Evolutionary conservation across 768 basidiomycete species (phyloP).

Genomic region (Tylopilus felleus): DNA sequence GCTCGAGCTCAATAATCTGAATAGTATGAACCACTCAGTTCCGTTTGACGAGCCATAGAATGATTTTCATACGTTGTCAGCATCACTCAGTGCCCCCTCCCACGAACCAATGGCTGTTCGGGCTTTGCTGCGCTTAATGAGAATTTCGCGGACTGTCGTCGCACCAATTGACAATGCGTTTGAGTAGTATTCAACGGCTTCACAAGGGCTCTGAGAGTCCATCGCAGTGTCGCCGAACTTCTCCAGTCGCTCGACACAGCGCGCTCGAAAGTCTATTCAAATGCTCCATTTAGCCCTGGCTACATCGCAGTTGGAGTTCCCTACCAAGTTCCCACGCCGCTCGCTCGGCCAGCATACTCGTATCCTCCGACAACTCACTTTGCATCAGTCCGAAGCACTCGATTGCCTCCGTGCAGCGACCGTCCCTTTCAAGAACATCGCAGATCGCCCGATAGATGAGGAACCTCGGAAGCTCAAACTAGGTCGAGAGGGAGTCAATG

Average conservation of each 20-base stretch:
- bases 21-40: not conserved
- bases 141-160: not conserved
- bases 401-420: not conserved
- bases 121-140: constrained; percentile 7
- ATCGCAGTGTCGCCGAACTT: not conserved
- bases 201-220: not conserved
- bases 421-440: not conserved
- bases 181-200: not conserved
- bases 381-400: not conserved
- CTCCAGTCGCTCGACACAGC: not conserved
- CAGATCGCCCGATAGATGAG: not conserved
- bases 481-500: not conserved
- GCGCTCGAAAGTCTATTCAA: not conserved
- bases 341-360: not conserved
- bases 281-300: not conserved
- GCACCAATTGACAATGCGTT: not conserved
- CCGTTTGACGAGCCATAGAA: too few species aligned
- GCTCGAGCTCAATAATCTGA: not conserved
- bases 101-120: not conserved
- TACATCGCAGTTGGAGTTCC: not conserved
- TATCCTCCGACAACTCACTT: not conserved
- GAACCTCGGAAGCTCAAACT: constrained; percentile 2
- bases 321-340: not conserved
- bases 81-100: constrained; percentile 2
- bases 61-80: constrained; percentile 1